phyloP scores from a whole-genome alignment of 176 grass and related monocot genomes.

The Puccinellia tenuiflora region DNA sequence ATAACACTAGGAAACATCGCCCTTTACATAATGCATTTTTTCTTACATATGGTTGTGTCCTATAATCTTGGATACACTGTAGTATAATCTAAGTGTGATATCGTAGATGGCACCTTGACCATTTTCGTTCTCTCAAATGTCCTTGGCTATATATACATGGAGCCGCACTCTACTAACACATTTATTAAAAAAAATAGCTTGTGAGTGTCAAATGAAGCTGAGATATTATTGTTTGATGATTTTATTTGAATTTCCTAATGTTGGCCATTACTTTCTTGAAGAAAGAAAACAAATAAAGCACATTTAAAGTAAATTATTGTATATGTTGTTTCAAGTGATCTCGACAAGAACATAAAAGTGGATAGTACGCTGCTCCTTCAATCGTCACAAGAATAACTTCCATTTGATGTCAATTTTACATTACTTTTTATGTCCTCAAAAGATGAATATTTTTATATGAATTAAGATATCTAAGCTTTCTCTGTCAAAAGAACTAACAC shows the following conservation, averaged over 20 bases:
- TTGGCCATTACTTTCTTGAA: neutral
- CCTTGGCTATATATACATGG: neutral
- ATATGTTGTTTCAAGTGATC: too few relatives aligned
- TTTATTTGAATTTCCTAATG: neutral
- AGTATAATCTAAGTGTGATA: neutral
- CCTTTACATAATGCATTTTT: neutral
- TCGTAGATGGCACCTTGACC: neutral
- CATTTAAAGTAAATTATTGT: too few relatives aligned
- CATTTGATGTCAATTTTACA: too few relatives aligned
- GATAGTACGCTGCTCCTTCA: too few relatives aligned
- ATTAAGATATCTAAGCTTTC: too few relatives aligned
- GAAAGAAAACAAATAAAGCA: neutral
- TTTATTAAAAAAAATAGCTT: neutral
- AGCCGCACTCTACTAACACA: neutral
- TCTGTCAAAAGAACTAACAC: too few relatives aligned
- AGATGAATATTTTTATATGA: too few relatives aligned
- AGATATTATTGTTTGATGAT: neutral
- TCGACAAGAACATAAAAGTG: too few relatives aligned
- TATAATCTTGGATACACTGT: too few relatives aligned
- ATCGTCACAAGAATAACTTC: too few relatives aligned
- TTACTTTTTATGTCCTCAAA: too few relatives aligned
- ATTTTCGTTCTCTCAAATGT: neutral
- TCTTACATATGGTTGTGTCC: neutral
- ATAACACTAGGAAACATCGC: too few relatives aligned
- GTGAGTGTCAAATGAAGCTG: neutral